These are phyloP conservation scores for Cercophora scortea DNA, from an alignment of 495 filamentous ascomycete species.

Conservation along the genomic window DNA sequence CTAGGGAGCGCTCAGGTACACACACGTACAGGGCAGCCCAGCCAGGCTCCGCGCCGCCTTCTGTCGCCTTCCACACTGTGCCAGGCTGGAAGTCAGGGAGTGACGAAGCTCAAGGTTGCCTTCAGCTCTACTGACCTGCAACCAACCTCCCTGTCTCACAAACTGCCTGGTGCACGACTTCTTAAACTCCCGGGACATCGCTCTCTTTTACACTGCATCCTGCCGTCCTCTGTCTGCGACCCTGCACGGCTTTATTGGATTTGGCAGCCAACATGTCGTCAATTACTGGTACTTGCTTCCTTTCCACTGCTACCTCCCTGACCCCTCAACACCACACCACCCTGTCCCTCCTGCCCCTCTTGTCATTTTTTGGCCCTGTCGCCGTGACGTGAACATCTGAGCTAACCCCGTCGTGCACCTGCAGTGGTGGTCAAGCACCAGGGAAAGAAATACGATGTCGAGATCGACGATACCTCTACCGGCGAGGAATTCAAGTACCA, in stretches of 20 bases:
- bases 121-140: background rate
- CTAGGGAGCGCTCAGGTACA: background rate
- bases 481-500: conserved; percentile 95
- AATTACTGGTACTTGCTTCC: conserved; percentile 14
- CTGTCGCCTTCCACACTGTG: conserved; percentile 11
- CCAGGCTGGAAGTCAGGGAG: conserved; percentile 4
- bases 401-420: conserved; percentile 4
- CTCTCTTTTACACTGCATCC: background rate
- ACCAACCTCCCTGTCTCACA: too few relatives aligned
- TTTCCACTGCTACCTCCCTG: background rate
- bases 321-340: background rate
- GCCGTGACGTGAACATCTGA: background rate
- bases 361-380: too few relatives aligned
- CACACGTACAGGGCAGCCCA: too few relatives aligned
- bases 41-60: conserved; percentile 11
- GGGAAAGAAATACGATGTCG: conserved; percentile 88
- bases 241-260: background rate
- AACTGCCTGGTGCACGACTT: too few relatives aligned
- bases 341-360: too few relatives aligned
- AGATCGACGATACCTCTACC: conserved; percentile 73
- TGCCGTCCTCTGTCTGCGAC: background rate
- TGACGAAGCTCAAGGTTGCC: conserved; percentile 11
- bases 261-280: conserved; percentile 15
- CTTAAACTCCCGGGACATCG: background rate
- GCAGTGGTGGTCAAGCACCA: conserved; percentile 89